Evolutionary conservation across 2,329 filamentous ascomycete genomes (phyloP).

Genomic region (Botrytis cinerea): DNA sequence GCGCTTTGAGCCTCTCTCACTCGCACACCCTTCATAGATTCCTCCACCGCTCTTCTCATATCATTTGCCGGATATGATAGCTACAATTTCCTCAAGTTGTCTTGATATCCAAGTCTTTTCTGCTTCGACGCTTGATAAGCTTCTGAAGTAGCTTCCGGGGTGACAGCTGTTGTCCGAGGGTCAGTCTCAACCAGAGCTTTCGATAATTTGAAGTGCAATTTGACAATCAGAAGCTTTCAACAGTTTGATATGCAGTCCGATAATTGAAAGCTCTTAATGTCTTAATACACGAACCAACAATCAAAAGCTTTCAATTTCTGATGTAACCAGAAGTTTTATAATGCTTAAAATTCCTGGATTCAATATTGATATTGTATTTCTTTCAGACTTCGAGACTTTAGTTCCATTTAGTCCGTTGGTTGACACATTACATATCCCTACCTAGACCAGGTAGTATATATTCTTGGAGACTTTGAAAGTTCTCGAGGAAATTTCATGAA

Average conservation of each 20-base stretch:
- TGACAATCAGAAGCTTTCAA: too few species aligned
- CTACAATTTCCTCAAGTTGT: neutral
- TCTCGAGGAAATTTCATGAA: neutral
- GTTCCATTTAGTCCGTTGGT: neutral
- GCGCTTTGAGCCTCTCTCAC: neutral
- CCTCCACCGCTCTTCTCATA: neutral
- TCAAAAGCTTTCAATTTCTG: neutral
- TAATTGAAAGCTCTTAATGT: too few species aligned
- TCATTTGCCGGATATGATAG: neutral
- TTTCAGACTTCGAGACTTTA: neutral
- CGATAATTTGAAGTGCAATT: neutral
- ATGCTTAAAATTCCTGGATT: neutral
- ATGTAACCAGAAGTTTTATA: neutral
- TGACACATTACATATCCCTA: neutral
- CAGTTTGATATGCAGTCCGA: too few species aligned
- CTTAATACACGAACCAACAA: neutral
- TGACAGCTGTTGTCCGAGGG: neutral
- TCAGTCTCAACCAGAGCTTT: neutral
- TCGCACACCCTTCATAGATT: neutral
- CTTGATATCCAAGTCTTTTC: neutral
- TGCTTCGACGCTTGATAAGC: neutral
- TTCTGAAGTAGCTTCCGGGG: neutral
- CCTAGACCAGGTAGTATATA: neutral
- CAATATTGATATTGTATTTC: neutral
- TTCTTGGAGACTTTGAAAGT: neutral